phyloP scores from a whole-genome alignment of 1,284 basidiomycete species.

The Trichosporon sp. region DNA sequence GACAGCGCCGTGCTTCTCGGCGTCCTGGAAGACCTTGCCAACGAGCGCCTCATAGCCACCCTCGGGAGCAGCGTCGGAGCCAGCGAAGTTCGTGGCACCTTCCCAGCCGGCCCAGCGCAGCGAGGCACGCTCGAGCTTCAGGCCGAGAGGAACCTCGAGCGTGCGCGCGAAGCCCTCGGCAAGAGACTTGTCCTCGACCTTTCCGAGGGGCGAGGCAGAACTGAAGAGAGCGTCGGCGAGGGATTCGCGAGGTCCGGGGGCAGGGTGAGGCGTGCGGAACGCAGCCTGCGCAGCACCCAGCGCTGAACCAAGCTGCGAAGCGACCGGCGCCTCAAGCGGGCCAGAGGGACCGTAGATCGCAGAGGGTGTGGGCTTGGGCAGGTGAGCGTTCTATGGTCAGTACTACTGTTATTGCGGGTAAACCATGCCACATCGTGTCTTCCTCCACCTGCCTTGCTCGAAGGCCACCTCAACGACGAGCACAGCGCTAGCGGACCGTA shows the following conservation, averaged over 20 bases:
- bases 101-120: slow-evolving; percentile 57
- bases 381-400: slow-evolving; percentile 37
- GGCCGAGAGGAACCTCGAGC: slow-evolving; percentile 59
- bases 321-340: slow-evolving; percentile 34
- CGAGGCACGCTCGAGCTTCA: slow-evolving; percentile 56
- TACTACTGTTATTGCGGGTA: background rate
- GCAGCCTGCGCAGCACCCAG: slow-evolving; percentile 47
- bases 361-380: slow-evolving; percentile 49
- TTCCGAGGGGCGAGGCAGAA: slow-evolving; percentile 46
- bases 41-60: slow-evolving; percentile 60
- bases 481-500: background rate
- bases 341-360: slow-evolving; percentile 51
- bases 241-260: slow-evolving; percentile 37
- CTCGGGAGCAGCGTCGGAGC: slow-evolving; percentile 60
- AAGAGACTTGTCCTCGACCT: slow-evolving; percentile 35
- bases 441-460: background rate
- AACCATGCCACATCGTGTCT: background rate
- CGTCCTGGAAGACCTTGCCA: slow-evolving; percentile 50
- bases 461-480: background rate
- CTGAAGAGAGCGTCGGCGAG: slow-evolving; percentile 54
- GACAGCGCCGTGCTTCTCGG: slow-evolving; percentile 50
- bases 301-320: slow-evolving; percentile 37
- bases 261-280: slow-evolving; percentile 44
- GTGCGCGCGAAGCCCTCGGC: slow-evolving; percentile 56
- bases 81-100: slow-evolving; percentile 55